A percentile compares a stretch with the other conserved stretches of the same genome.
Evolutionary conservation across 1,284 basidiomycete species (phyloP).

Genomic region (Pholiota adiposa): DNA sequence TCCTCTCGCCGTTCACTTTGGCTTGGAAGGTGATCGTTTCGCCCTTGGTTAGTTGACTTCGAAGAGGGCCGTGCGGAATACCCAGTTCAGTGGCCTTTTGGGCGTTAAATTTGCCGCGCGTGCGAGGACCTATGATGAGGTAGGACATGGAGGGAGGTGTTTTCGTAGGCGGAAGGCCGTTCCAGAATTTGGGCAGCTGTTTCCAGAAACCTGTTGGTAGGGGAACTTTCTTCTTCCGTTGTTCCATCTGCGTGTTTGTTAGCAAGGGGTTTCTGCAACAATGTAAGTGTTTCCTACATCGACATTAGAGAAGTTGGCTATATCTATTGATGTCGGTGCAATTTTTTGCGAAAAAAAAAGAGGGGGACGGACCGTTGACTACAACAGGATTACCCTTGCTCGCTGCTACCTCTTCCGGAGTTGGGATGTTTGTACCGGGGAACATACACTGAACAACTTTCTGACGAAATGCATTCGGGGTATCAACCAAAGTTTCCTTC

Average conservation of each 20-base stretch:
- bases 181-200: conserved; percentile 41
- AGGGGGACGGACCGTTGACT: not conserved
- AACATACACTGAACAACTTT: conserved; percentile 62
- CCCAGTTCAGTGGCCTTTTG: conserved; percentile 69
- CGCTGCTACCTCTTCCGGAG: conserved; percentile 10
- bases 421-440: conserved; percentile 40
- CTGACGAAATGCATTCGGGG: conserved; percentile 56
- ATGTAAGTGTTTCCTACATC: not conserved
- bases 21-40: conserved; percentile 58
- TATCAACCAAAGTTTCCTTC: no score
- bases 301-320: not conserved
- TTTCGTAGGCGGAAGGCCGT: conserved; percentile 26
- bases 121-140: conserved; percentile 75
- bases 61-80: conserved; percentile 59
- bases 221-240: conserved; percentile 24
- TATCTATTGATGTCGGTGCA: not conserved
- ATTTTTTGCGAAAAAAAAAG: not conserved
- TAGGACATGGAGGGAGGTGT: conserved; percentile 59
- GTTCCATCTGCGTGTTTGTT: conserved; percentile 18
- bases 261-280: not conserved
- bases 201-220: conserved; percentile 39
- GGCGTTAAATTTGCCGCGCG: conserved; percentile 88
- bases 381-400: not conserved
- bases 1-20: conserved; percentile 43
- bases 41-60: conserved; percentile 57